Evolutionary conservation across 2,329 filamentous ascomycete species (phyloP).

Genomic region (Diaporthe sp.): DNA sequence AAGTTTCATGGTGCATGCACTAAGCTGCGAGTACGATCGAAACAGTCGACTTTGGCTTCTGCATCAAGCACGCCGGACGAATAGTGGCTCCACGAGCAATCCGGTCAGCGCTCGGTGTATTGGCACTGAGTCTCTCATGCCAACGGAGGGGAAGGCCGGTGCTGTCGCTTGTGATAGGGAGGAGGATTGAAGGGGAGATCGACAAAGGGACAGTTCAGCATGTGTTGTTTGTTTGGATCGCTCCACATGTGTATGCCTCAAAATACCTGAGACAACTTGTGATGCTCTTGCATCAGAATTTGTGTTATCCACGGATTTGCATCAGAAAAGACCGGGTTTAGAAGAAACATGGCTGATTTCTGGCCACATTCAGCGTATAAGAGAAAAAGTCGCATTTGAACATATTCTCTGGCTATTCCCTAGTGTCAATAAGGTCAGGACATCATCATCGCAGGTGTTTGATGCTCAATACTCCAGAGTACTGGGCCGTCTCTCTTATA

Average conservation of each 20-base stretch:
- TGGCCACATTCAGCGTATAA: too few relatives aligned
- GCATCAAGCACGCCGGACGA: background rate
- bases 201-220: background rate
- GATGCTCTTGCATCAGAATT: background rate
- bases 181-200: too few relatives aligned
- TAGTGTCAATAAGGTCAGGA: background rate
- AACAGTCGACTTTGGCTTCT: background rate
- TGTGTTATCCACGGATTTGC: background rate
- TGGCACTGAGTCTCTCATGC: background rate
- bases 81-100: background rate
- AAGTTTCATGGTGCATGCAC: conserved; percentile 9
- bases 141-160: background rate
- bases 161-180: background rate
- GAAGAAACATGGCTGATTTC: background rate
- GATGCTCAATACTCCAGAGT: background rate
- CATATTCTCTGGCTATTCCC: background rate
- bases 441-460: background rate
- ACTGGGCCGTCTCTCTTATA: background rate
- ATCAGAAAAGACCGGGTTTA: background rate
- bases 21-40: background rate
- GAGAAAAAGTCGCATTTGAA: too few relatives aligned
- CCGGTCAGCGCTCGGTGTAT: background rate
- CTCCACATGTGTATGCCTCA: background rate
- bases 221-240: background rate
- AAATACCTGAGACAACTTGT: background rate